These are phyloP conservation scores for Mycosphaerelloides madeirae DNA, from an alignment of 2,329 filamentous ascomycete species.

Conservation along the genomic window DNA sequence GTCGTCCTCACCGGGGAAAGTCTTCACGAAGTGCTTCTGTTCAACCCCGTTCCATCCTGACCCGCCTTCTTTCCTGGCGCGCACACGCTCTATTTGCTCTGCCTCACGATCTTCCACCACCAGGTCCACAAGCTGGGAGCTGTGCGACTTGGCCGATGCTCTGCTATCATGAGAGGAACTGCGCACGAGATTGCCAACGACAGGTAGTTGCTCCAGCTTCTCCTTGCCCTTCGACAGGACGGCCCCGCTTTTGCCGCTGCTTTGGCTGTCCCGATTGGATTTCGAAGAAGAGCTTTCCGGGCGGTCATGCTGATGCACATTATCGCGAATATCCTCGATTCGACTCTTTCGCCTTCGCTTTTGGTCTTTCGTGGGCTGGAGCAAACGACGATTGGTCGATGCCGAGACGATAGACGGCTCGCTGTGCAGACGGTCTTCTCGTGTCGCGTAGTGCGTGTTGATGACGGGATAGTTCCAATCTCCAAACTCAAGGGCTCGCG, in stretches of 20 bases:
- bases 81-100: conserved; percentile 58
- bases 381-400: conserved; percentile 50
- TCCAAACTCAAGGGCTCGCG: conserved; percentile 69
- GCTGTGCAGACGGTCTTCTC: conserved; percentile 59
- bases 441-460: conserved; percentile 69
- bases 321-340: conserved; percentile 41
- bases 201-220: conserved; percentile 25
- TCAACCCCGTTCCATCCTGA: conserved; percentile 56
- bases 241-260: conserved; percentile 27
- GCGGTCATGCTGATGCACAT: conserved; percentile 36
- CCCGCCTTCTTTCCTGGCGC: conserved; percentile 58
- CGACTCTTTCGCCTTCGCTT: conserved; percentile 44
- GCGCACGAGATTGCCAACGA: conserved; percentile 38
- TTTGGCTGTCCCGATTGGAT: conserved; percentile 24
- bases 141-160: conserved; percentile 46
- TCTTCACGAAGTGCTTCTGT: conserved; percentile 51
- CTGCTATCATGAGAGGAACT: conserved; percentile 43
- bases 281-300: conserved; percentile 32
- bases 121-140: conserved; percentile 62
- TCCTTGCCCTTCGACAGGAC: conserved; percentile 26
- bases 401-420: conserved; percentile 52
- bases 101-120: conserved; percentile 61
- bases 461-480: conserved; percentile 99
- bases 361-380: conserved; percentile 51
- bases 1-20: conserved; percentile 44